Evolutionary conservation across 345 rosid species (phyloP).

Genomic region (Capsella bursapastoris): DNA sequence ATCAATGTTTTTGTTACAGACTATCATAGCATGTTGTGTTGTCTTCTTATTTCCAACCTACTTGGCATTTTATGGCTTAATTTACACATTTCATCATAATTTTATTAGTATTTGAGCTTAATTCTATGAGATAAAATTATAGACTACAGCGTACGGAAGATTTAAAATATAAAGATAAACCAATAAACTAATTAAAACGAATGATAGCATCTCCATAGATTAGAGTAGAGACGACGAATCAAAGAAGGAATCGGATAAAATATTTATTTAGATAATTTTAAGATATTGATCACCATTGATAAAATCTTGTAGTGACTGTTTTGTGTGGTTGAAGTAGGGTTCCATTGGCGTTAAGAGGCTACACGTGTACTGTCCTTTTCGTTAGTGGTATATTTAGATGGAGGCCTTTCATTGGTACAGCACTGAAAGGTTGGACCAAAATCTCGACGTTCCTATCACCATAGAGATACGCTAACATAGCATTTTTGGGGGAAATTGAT

Average conservation of each 20-base stretch:
- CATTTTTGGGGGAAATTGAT: not conserved
- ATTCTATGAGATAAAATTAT: not conserved
- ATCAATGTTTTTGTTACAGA: too few species aligned
- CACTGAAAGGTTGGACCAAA: constrained; percentile 29
- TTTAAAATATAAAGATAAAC: not conserved
- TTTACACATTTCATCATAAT: not conserved
- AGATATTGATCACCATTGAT: not conserved
- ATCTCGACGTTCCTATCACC: constrained; percentile 23
- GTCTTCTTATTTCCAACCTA: not conserved
- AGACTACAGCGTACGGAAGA: not conserved
- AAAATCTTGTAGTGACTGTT: not conserved
- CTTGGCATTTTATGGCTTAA: not conserved
- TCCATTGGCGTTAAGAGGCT: constrained; percentile 20
- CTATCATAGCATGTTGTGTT: not conserved
- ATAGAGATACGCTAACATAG: constrained; percentile 12
- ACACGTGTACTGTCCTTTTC: constrained; percentile 40
- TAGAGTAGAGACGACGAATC: constrained; percentile 13
- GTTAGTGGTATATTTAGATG: constrained; percentile 39
- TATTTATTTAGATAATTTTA: not conserved
- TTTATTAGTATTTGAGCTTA: too few species aligned
- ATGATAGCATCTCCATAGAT: not conserved
- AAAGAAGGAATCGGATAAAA: constrained; percentile 1
- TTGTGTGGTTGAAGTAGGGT: constrained; percentile 36
- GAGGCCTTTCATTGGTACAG: constrained; percentile 25
- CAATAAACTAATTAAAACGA: constrained; percentile 6